These are phyloP conservation scores for Dicorynia guianensis DNA, from an alignment of 306 rosid species.

Conservation along the genomic window DNA sequence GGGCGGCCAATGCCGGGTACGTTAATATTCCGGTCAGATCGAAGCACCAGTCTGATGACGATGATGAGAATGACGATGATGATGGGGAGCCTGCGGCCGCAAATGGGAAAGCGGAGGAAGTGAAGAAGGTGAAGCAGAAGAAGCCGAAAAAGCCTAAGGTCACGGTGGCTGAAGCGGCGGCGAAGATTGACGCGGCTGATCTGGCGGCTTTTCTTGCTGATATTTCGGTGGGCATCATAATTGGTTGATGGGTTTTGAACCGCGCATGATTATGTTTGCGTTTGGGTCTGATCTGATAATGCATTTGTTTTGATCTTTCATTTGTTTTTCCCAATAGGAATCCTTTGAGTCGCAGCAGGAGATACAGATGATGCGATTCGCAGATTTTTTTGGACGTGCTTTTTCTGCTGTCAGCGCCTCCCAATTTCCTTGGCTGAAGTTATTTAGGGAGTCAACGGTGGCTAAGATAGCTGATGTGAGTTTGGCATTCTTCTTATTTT, in stretches of 20 bases:
- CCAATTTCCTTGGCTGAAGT: constrained; percentile 95
- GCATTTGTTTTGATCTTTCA: constrained; percentile 8
- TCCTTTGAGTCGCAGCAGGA: constrained; percentile 73
- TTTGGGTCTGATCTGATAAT: constrained; percentile 55
- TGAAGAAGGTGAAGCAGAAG: constrained; percentile 83
- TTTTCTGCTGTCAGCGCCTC: constrained; percentile 77
- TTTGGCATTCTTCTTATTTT: constrained; percentile 29
- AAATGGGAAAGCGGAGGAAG: constrained; percentile 66
- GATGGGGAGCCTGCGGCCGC: constrained; percentile 55
- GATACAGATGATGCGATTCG: constrained; percentile 83
- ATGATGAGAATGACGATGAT: constrained; percentile 63
- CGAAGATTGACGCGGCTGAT: constrained; percentile 74
- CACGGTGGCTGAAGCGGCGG: constrained; percentile 84
- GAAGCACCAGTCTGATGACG: constrained; percentile 60
- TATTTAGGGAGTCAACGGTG: constrained; percentile 79
- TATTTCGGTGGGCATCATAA: constrained; percentile 60
- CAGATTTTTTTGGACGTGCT: constrained; percentile 87
- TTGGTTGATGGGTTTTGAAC: constrained; percentile 35
- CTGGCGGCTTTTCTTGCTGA: constrained; percentile 68
- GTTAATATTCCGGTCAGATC: constrained; percentile 62
- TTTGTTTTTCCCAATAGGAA: constrained; percentile 47
- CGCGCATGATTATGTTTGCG: constrained; percentile 30
- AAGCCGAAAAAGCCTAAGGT: constrained; percentile 91
- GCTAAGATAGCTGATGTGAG: constrained; percentile 89
- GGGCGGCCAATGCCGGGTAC: constrained; percentile 46